A percentile compares a stretch with the other conserved stretches of the same genome.
phyloP scores from a whole-genome alignment of 2,329 filamentous ascomycete genomes.

The Orbilia oligospora region DNA sequence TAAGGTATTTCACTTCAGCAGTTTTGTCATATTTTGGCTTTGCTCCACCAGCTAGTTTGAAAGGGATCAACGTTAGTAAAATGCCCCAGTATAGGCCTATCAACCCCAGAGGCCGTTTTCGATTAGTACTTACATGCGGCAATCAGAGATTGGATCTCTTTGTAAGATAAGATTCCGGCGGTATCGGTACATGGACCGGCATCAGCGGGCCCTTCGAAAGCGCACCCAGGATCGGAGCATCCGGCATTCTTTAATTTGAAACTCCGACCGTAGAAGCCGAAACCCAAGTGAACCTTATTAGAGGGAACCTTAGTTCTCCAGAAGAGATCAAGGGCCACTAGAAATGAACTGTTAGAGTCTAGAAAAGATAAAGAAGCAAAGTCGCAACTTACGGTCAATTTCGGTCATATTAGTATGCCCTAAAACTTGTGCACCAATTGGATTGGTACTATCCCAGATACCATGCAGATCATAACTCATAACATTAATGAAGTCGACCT shows the following conservation, averaged over 20 bases:
- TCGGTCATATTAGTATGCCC: slow-evolving; percentile 62
- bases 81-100: background rate
- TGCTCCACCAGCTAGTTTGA: slow-evolving; percentile 39
- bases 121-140: slow-evolving; percentile 31
- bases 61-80: slow-evolving; percentile 3
- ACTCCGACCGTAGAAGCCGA: slow-evolving; percentile 62
- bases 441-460: slow-evolving; percentile 49
- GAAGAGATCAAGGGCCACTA: slow-evolving; percentile 64
- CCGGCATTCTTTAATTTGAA: slow-evolving; percentile 63
- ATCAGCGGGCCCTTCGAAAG: slow-evolving; percentile 50
- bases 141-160: slow-evolving; percentile 51
- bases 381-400: slow-evolving; percentile 52
- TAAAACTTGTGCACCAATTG: slow-evolving; percentile 44
- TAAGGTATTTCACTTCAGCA: slow-evolving; percentile 48
- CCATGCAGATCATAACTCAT: slow-evolving; percentile 61
- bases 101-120: background rate
- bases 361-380: background rate
- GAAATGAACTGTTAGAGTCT: slow-evolving; percentile 20
- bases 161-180: slow-evolving; percentile 37
- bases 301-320: slow-evolving; percentile 63
- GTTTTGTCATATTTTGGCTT: slow-evolving; percentile 39
- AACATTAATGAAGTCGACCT: slow-evolving; percentile 53
- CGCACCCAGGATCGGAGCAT: slow-evolving; percentile 64
- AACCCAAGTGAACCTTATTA: slow-evolving; percentile 61
- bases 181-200: slow-evolving; percentile 54